Evolutionary conservation across 768 basidiomycete genomes (phyloP), one percentile per base, ranked within the genome.

Genomic region (Auricularia sp.): DNA sequence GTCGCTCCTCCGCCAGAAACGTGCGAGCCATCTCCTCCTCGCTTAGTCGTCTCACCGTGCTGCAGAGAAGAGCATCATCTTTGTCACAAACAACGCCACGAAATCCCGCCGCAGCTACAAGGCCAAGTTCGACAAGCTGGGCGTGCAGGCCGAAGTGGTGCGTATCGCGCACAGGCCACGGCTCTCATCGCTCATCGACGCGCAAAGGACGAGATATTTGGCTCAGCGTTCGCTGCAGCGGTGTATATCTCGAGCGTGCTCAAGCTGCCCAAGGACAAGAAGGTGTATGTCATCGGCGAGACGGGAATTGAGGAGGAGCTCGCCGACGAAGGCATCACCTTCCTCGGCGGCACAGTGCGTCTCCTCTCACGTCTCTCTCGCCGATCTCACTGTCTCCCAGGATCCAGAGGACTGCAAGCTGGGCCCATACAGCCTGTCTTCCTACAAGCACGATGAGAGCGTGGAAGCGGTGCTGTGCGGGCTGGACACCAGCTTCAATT

Each of bases 1-100:
- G 67, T 76, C 80, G 60, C 76, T 87, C 65, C 77, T 97, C 68
- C 84, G 94, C 66, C 78, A 79, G 65, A 81, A 81, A 74, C 87
- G 93, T 91, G 75, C 71, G 90, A 72, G 62, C 61, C 14, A 29
- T 16, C 21, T 62, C 61, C 35, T 23, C 29, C 10, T 18, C 43
- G 21, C 65, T 47, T 16, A 62, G 23, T 44, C 44, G 23, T 14
- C 36, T 58, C 59, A 47, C 54, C 54, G 23, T 2, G 29, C 56
- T 39, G 16, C 64, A 93, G 93, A 81, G 72, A 98, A 92, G 80
- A 81, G 84, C 66, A 77, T 97, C 36, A 76, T 98, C 10, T 98
- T 98, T 71, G 94, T 97, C 61, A 98, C 95, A 18, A 99, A 99
- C 77, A 99, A 98, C 73, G 95, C 96, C 58, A 91, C 88, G 64